Evolutionary conservation across 2,329 filamentous ascomycete genomes (phyloP).

Genomic region (Chrysosporium keratinophilum): DNA sequence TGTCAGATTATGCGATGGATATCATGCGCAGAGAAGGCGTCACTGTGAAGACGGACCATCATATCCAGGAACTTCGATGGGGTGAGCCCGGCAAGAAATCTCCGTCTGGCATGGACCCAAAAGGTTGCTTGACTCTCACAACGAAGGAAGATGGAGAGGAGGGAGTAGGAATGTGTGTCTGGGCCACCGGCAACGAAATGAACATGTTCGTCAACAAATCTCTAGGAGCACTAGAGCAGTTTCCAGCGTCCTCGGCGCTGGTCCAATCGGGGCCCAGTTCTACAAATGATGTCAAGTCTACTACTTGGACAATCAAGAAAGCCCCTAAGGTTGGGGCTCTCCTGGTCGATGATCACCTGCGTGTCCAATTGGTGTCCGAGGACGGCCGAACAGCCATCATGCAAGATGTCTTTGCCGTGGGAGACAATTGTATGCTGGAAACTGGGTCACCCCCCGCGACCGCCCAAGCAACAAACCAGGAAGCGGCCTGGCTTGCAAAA

Average conservation of each 20-base stretch:
- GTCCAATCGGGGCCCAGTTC: not conserved
- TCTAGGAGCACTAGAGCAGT: slow-evolving; percentile 20
- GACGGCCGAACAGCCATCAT: slow-evolving; percentile 34
- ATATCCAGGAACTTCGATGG: slow-evolving; percentile 44
- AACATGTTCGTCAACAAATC: slow-evolving; percentile 45
- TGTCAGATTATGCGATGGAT: slow-evolving; percentile 48
- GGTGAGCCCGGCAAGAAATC: slow-evolving; percentile 37
- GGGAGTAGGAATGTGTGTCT: slow-evolving; percentile 51
- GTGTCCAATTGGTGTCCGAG: slow-evolving; percentile 42
- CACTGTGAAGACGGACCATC: slow-evolving; percentile 48
- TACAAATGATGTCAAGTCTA: slow-evolving; percentile 14
- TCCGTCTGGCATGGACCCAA: slow-evolving; percentile 34
- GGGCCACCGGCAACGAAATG: slow-evolving; percentile 48
- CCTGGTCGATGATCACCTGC: slow-evolving; percentile 47
- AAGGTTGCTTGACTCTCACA: slow-evolving; percentile 42
- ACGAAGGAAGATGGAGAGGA: slow-evolving; percentile 49
- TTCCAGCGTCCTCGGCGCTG: slow-evolving; percentile 15
- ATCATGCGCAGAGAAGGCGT: slow-evolving; percentile 48
- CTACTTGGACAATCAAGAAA: slow-evolving; percentile 42
- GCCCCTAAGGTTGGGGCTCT: slow-evolving; percentile 40
- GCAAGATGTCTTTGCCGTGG: slow-evolving; percentile 45
- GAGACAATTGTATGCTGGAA: slow-evolving; percentile 48
- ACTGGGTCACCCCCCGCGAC: slow-evolving; percentile 46
- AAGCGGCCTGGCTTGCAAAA: slow-evolving; percentile 48
- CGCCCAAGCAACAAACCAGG: slow-evolving; percentile 50